Conservation (phyloP, 2,329 filamentous ascomycete species). For the Fusarium longipes region DNA sequence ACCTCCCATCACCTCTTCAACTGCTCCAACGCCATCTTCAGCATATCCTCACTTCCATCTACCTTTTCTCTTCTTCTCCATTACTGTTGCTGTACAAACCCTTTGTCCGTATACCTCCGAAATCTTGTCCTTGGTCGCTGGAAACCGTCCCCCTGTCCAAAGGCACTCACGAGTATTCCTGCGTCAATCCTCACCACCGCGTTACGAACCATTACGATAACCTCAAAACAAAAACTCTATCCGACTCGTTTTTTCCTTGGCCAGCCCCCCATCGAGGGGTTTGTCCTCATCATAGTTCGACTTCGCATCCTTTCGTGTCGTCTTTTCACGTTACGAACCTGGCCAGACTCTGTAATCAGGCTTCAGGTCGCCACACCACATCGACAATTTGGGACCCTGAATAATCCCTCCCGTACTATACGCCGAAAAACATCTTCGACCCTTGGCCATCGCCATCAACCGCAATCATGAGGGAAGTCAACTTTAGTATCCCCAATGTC, state of each 20-base stretch:
- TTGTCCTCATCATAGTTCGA: constrained; percentile 33
- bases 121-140: constrained; percentile 11
- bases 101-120: constrained; percentile 27
- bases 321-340: constrained; percentile 23
- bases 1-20: constrained; percentile 20
- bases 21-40: constrained; percentile 37
- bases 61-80: constrained; percentile 20
- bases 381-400: constrained; percentile 38
- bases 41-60: constrained; percentile 34
- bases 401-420: constrained; percentile 38
- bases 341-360: constrained; percentile 30
- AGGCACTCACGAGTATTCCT: constrained; percentile 34
- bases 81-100: constrained; percentile 30
- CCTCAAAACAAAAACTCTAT: constrained; percentile 37
- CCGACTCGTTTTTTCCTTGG: constrained; percentile 35
- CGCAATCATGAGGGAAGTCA: constrained; percentile 95
- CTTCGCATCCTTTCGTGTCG: constrained; percentile 15
- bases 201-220: constrained; percentile 43
- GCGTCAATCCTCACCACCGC: constrained; percentile 40
- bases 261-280: constrained; percentile 43
- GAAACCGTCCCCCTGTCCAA: constrained; percentile 23
- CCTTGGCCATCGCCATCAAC: constrained; percentile 36
- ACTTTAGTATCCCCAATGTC: constrained; percentile 99
- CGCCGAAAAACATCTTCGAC: constrained; percentile 24
- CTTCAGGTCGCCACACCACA: constrained; percentile 40